Conservation (phyloP, 2,329 filamentous ascomycete species). For the Sporothrix phasma region DNA sequence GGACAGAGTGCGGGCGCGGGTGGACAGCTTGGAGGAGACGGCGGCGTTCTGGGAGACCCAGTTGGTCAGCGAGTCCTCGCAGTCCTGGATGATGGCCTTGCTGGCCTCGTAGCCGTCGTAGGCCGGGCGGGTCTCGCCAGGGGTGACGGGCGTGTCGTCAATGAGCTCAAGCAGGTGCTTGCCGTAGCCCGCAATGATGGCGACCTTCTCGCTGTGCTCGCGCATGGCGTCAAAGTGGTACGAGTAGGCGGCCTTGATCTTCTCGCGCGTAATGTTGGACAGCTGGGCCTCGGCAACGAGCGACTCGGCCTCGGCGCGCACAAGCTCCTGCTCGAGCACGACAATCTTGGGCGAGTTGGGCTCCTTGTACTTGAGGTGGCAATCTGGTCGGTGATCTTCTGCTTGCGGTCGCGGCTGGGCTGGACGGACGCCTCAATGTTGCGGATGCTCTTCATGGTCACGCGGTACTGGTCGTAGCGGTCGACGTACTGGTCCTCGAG, state of each 20-base stretch:
- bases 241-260: conserved; percentile 94
- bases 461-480: conserved; percentile 96
- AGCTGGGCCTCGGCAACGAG: conserved; percentile 95
- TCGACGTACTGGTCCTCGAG: conserved; percentile 98
- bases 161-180: conserved; percentile 97
- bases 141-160: conserved; percentile 93
- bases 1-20: conserved; percentile 76
- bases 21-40: conserved; percentile 78
- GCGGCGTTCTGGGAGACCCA: conserved; percentile 89
- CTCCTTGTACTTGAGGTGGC: conserved; percentile 99
- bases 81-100: conserved; percentile 98
- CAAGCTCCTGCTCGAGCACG: conserved; percentile 95
- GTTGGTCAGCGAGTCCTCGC: conserved; percentile 92
- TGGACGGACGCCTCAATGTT: conserved; percentile 99
- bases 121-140: conserved; percentile 87
- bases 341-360: conserved; percentile 96
- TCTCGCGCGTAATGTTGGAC: conserved; percentile 98
- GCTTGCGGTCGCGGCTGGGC: conserved; percentile 95
- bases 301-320: conserved; percentile 97
- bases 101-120: conserved; percentile 98
- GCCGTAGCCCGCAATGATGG: conserved; percentile 93
- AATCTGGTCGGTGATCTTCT: conserved; percentile 98
- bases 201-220: conserved; percentile 96
- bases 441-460: conserved; percentile 98
- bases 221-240: conserved; percentile 97